These are phyloP conservation scores for Leccinum variicolor DNA, from an alignment of 768 basidiomycete species.

Conservation along the genomic window DNA sequence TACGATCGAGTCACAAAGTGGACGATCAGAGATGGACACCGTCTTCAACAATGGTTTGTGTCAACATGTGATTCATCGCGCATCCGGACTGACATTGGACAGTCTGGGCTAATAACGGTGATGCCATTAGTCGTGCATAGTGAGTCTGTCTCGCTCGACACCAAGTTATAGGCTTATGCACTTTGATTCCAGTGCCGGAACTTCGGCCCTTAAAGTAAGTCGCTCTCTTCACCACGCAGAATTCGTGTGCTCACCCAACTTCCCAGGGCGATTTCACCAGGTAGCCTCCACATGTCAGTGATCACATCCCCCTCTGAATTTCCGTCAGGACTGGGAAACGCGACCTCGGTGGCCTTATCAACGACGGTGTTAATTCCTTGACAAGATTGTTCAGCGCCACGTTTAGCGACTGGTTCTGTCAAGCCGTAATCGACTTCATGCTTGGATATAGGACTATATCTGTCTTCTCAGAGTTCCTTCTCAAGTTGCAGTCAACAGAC, in stretches of 20 bases:
- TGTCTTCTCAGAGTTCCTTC: constrained; percentile 92
- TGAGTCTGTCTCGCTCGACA: constrained; percentile 34
- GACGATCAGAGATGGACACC: constrained; percentile 60
- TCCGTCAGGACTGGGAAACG: constrained; percentile 84
- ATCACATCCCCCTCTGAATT: constrained; percentile 5
- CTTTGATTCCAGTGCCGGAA: constrained; percentile 70
- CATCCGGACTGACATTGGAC: not conserved
- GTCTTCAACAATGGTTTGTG: constrained; percentile 74
- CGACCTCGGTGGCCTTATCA: constrained; percentile 85
- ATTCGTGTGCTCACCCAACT: constrained; percentile 4
- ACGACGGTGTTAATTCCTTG: constrained; percentile 94
- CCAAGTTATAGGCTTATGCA: not conserved
- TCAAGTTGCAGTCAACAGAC: constrained; percentile 87
- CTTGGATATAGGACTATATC: constrained; percentile 82
- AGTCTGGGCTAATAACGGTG: constrained; percentile 99
- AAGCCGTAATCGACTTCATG: constrained; percentile 92
- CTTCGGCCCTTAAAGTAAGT: constrained; percentile 88
- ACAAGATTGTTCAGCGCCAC: constrained; percentile 87
- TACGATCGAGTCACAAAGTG: constrained; percentile 48
- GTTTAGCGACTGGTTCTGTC: constrained; percentile 94
- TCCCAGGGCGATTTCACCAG: constrained; percentile 82
- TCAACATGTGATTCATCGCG: not conserved
- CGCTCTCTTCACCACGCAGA: not conserved
- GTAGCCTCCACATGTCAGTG: constrained; percentile 33
- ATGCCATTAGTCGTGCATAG: constrained; percentile 89